Evolutionary conservation across 768 basidiomycete species (phyloP).

Genomic region (Mrakia blollopis): DNA sequence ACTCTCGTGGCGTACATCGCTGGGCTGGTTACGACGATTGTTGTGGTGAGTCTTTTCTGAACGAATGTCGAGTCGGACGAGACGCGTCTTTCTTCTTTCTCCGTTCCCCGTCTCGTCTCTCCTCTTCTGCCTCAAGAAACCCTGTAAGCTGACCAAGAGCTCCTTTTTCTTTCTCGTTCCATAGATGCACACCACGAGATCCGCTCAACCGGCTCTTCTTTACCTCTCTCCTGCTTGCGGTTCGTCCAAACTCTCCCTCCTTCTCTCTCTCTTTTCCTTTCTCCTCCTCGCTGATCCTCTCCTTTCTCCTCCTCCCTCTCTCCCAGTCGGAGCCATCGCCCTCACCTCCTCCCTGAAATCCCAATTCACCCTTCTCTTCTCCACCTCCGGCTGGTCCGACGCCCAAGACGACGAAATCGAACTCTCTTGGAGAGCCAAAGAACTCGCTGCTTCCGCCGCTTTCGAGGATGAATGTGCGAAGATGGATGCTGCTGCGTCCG

Average conservation of each 20-base stretch:
- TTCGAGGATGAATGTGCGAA: too few species aligned
- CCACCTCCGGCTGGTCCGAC: constrained; percentile 4
- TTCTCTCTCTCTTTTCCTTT: not conserved
- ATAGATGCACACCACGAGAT: constrained; percentile 64
- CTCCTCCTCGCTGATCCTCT: not conserved
- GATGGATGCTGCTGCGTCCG: not conserved
- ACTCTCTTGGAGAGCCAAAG: not conserved
- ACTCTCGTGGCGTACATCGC: constrained; percentile 64
- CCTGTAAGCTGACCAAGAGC: not conserved
- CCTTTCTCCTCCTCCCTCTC: not conserved
- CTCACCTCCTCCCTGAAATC: not conserved
- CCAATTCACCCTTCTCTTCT: not conserved
- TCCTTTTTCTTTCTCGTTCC: not conserved
- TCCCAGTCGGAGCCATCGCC: constrained; percentile 12
- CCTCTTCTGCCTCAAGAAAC: too few species aligned
- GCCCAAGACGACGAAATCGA: constrained; percentile 24
- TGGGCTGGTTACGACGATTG: constrained; percentile 71
- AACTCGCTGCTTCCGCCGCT: not conserved
- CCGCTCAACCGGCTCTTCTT: constrained; percentile 84
- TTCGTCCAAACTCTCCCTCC: constrained; percentile 33
- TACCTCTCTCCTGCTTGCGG: constrained; percentile 62
- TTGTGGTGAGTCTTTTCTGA: constrained; percentile 48
- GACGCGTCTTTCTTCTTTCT: too few species aligned
- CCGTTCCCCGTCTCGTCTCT: too few species aligned
- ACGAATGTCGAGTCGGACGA: too few species aligned